Percentiles rank a stretch among this genome's conserved stretches.
phyloP scores from a whole-genome alignment of 495 filamentous ascomycete genomes.

The Glutinoglossum americanum region DNA sequence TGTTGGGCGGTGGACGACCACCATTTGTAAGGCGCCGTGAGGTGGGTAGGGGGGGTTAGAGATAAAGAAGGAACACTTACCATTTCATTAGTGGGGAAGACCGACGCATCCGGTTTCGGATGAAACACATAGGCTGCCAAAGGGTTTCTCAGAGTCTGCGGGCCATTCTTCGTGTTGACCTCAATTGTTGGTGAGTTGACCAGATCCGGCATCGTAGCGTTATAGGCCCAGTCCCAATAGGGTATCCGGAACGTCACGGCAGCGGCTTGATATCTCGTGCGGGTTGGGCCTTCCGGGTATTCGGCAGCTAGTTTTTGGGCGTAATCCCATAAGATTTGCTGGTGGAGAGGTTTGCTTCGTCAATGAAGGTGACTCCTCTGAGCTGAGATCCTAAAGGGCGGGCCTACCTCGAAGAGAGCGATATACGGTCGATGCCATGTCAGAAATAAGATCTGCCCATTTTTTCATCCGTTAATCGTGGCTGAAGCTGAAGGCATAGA shows the following conservation, averaged over 20 bases:
- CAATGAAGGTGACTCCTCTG: neutral
- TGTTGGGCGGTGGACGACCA: neutral
- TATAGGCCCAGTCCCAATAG: conserved; percentile 44
- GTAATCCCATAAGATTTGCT: conserved; percentile 36
- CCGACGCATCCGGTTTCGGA: conserved; percentile 11
- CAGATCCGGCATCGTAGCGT: neutral
- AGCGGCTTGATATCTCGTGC: conserved; percentile 24
- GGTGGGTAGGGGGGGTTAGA: neutral
- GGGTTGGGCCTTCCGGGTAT: conserved; percentile 24
- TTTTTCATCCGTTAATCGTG: neutral
- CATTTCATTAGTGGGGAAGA: neutral
- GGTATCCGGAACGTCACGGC: conserved; percentile 34
- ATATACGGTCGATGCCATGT: conserved; percentile 56
- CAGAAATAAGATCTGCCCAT: conserved; percentile 35
- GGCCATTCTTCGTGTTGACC: conserved; percentile 29
- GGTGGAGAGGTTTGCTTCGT: neutral
- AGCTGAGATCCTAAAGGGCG: neutral
- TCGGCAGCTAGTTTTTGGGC: conserved; percentile 27
- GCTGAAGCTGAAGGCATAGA: neutral
- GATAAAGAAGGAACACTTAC: neutral
- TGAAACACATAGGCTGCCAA: conserved; percentile 8
- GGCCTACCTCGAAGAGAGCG: conserved; percentile 38
- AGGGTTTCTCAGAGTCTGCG: conserved; percentile 8
- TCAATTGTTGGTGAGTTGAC: conserved; percentile 15
- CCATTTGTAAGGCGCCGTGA: neutral